Conservation (phyloP, 2,329 filamentous ascomycete genomes). For the Daldinia sp. region DNA sequence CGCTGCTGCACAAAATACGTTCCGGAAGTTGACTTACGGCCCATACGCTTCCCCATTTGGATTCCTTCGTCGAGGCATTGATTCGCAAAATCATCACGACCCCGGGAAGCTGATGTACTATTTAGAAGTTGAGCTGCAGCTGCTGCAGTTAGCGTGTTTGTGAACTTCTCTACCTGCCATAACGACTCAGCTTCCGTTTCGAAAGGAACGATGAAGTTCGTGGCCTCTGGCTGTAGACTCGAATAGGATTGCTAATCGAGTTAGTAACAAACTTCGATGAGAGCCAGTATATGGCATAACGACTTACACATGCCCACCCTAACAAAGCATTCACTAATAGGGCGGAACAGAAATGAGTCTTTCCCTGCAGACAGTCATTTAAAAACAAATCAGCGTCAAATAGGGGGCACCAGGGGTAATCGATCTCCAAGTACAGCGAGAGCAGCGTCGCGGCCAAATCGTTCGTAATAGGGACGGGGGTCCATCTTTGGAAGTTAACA, state of each 20-base stretch:
- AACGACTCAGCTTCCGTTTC: slow-evolving; percentile 38
- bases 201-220: slow-evolving; percentile 20
- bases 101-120: slow-evolving; percentile 34
- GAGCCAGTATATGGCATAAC: background rate
- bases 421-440: slow-evolving; percentile 39
- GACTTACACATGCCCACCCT: slow-evolving; percentile 40
- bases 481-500: slow-evolving; percentile 38
- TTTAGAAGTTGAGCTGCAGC: slow-evolving; percentile 38
- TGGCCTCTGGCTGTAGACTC: slow-evolving; percentile 35
- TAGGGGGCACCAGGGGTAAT: slow-evolving; percentile 40
- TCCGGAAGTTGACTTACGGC: slow-evolving; percentile 34
- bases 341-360: slow-evolving; percentile 37
- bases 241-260: slow-evolving; percentile 37
- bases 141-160: slow-evolving; percentile 37
- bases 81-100: slow-evolving; percentile 38
- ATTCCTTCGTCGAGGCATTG: slow-evolving; percentile 39
- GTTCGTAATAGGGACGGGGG: slow-evolving; percentile 37
- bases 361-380: slow-evolving; percentile 32
- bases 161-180: slow-evolving; percentile 38
- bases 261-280: slow-evolving; percentile 12
- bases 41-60: slow-evolving; percentile 41
- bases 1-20: background rate
- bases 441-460: slow-evolving; percentile 36
- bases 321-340: slow-evolving; percentile 38
- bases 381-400: slow-evolving; percentile 43